Percentiles rank a stretch among this genome's conserved stretches.
Evolutionary conservation across 192 early-diverging fungal genomes (phyloP).

Genomic region (Coemansia sp.): DNA sequence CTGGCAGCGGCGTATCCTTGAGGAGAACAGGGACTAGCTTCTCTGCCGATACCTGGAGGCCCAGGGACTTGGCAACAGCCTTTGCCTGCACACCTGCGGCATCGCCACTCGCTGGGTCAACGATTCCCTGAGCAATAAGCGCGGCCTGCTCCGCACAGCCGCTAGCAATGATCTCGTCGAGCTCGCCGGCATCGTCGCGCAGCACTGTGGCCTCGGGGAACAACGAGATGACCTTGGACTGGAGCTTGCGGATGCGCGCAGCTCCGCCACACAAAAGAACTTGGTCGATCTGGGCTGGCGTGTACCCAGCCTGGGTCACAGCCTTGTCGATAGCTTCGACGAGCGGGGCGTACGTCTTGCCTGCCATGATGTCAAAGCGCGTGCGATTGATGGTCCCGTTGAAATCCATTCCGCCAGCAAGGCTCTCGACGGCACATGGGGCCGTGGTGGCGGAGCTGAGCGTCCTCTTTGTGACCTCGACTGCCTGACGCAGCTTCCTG

Average conservation of each 20-base stretch:
- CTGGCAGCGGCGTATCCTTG: conserved; percentile 83
- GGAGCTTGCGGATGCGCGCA: conserved; percentile 83
- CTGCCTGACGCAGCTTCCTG: conserved; percentile 79
- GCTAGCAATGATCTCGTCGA: conserved; percentile 88
- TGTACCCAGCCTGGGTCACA: conserved; percentile 66
- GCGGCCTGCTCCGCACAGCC: conserved; percentile 90
- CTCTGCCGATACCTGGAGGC: conserved; percentile 69
- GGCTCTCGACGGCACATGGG: conserved; percentile 89
- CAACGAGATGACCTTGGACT: conserved; percentile 66
- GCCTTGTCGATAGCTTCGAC: conserved; percentile 65
- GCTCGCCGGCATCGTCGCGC: conserved; percentile 75
- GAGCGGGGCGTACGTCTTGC: conserved; percentile 71
- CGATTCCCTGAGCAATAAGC: conserved; percentile 60
- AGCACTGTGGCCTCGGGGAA: conserved; percentile 72
- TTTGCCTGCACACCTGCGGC: conserved; percentile 11
- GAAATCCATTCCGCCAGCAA: conserved; percentile 90
- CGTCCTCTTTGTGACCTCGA: conserved; percentile 90
- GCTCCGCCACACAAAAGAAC: conserved; percentile 90
- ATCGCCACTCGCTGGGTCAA: conserved; percentile 2
- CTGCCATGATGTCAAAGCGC: conserved; percentile 87
- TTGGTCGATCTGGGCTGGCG: conserved; percentile 76
- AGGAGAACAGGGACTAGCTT: conserved; percentile 78
- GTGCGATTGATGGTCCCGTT: conserved; percentile 78
- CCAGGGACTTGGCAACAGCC: conserved; percentile 67
- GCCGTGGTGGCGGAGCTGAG: conserved; percentile 76